Evolutionary conservation across 345 rosid species (phyloP).

Genomic region (Rhodomyrtus tomentosa): DNA sequence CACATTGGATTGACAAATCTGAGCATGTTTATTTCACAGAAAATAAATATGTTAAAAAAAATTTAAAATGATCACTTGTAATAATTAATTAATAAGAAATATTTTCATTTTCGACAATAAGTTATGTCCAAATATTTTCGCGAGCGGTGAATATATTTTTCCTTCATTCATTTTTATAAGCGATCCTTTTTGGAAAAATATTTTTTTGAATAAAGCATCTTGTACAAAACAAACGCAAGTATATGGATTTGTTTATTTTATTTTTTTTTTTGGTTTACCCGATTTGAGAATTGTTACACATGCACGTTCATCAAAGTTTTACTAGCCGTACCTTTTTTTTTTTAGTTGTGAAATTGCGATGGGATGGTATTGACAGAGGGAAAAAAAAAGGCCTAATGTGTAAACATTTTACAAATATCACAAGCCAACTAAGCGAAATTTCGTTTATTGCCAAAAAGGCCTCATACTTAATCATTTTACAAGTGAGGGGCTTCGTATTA

Average conservation of each 20-base stretch:
- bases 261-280: neutral
- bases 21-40: neutral
- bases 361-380: neutral
- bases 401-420: neutral
- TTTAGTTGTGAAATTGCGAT: neutral
- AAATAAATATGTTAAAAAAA: neutral
- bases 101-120: rapidly evolving
- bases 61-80: rapidly evolving
- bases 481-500: neutral
- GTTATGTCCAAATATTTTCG: neutral
- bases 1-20: neutral
- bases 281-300: neutral
- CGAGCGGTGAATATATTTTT: neutral
- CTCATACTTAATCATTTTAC: neutral
- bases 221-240: neutral
- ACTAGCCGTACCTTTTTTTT: neutral
- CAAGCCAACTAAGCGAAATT: neutral
- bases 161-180: rapidly evolving
- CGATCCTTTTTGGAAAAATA: rapidly evolving
- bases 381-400: neutral
- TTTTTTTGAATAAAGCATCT: neutral
- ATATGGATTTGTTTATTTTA: neutral
- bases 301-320: neutral
- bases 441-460: neutral
- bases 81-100: neutral